phyloP scores from a whole-genome alignment of 805 yeast species.

The Starmera amethionina region DNA sequence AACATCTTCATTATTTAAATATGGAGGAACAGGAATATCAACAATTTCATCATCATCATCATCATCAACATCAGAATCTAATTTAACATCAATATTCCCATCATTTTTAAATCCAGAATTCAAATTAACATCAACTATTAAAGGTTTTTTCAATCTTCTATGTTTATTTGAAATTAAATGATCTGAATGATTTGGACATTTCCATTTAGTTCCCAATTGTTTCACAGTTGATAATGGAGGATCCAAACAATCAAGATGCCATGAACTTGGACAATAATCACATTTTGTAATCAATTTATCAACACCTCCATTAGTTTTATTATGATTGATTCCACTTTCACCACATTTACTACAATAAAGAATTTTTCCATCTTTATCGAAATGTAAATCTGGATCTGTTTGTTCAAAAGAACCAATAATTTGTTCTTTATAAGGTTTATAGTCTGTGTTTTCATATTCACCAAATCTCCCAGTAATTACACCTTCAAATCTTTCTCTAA shows the following conservation, averaged over 20 bases:
- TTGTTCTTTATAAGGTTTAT: slow-evolving; percentile 35
- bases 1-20: slow-evolving; percentile 24
- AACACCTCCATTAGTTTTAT: slow-evolving; percentile 27
- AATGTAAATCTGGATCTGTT: slow-evolving; percentile 51
- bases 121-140: slow-evolving; percentile 44
- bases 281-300: slow-evolving; percentile 57
- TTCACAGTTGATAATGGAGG: slow-evolving; percentile 70
- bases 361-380: slow-evolving; percentile 61
- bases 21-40: slow-evolving; percentile 27
- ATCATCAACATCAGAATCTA: slow-evolving; percentile 25
- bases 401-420: slow-evolving; percentile 37
- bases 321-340: slow-evolving; percentile 43
- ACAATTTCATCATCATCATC: slow-evolving; percentile 17
- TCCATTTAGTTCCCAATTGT: slow-evolving; percentile 74
- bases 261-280: slow-evolving; percentile 71
- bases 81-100: slow-evolving; percentile 49
- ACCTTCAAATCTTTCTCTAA: slow-evolving; percentile 65
- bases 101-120: slow-evolving; percentile 40
- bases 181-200: slow-evolving; percentile 75
- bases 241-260: slow-evolving; percentile 84
- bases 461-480: slow-evolving; percentile 61
- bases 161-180: slow-evolving; percentile 19
- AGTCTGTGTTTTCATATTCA: slow-evolving; percentile 60
- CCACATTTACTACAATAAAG: slow-evolving; percentile 71
- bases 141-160: slow-evolving; percentile 42